Evolutionary conservation across 1,284 basidiomycete species (phyloP), one percentile per base, ranked within the genome.

Genomic region (Mycosarcoma mackinlayi): DNA sequence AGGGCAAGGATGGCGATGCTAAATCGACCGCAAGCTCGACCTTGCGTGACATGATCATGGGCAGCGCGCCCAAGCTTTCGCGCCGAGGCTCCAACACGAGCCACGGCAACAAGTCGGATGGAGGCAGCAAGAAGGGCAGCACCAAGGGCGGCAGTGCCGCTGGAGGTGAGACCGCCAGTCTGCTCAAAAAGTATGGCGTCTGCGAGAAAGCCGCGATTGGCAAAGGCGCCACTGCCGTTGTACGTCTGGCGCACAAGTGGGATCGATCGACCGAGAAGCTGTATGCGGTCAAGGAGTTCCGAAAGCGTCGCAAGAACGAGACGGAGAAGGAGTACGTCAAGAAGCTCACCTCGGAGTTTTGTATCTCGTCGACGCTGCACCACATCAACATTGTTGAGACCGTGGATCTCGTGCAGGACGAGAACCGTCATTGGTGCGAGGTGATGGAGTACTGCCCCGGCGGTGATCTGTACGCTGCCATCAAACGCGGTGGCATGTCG

Each of bases 221-320:
- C 45, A 97, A 95, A 84, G 95, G 95, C 33, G 96, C 95, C 11
- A 98, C 95, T 6, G 94, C 92, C 31, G 93, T 98, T 53, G 96
- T 98, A 37, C 87, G 93, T 39, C 87, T 98, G 3, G 96, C 94
- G 33, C 95, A 98, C 86, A 98, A 98, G 85, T 98, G 95, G 94
- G 95, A 98, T 84, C 87, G 94, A 63, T 89, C 87, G 28, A 94
- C 95, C 79, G 96, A 98, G 85, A 96, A 95, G 85, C 87, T 98
- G n/a, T 98, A 98, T 79, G 95, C 95, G 35, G 92, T 98, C 83
- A 98, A 98, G 90, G 95, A 98, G 85, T 98, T 98, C 87, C 90
- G 95, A 59, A 97, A 97, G 84, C 89, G 95, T 73, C 88, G 94
- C 80, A 96, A 95, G 88, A 97, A 96, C 83, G 95, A 98, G 85